A percentile compares a stretch with the other conserved stretches of the same genome.
Conservation (phyloP, 192 early-diverging fungal genomes). For the Gryganskiella cystojenkinii region DNA sequence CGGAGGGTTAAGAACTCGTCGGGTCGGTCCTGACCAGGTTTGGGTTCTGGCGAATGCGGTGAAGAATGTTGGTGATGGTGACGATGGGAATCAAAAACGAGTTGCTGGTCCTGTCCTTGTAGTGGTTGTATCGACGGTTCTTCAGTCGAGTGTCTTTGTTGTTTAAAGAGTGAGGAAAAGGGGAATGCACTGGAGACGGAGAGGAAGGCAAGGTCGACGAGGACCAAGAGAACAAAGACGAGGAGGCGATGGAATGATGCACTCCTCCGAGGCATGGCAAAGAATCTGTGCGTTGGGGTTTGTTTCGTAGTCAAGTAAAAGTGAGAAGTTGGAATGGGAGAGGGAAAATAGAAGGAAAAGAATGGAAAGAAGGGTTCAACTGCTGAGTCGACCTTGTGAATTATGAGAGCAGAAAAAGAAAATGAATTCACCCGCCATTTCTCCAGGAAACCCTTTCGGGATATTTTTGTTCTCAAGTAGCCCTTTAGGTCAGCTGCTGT, state of each 20-base stretch:
- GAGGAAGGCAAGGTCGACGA: slow-evolving; percentile 7
- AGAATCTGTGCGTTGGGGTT: background rate
- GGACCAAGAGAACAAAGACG: slow-evolving; percentile 13
- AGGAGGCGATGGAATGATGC: background rate
- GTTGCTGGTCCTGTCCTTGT: slow-evolving; percentile 13
- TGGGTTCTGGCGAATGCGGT: background rate
- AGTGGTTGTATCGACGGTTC: background rate
- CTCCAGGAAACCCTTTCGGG: too few species aligned
- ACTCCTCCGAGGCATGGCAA: slow-evolving; percentile 34
- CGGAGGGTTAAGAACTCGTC: slow-evolving; percentile 44
- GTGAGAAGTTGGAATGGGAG: too few species aligned
- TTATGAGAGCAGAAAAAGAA: too few species aligned
- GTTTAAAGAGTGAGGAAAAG: background rate
- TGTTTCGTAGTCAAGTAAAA: background rate
- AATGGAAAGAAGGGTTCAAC: too few species aligned
- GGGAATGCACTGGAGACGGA: slow-evolving; percentile 12
- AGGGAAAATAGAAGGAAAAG: too few species aligned
- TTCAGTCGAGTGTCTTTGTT: background rate
- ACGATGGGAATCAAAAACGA: background rate
- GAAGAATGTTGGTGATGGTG: background rate
- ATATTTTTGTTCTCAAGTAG: too few species aligned
- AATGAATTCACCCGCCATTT: too few species aligned
- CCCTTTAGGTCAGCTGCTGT: too few species aligned
- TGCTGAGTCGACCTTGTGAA: too few species aligned
- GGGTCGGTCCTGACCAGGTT: slow-evolving; percentile 9